A percentile compares a stretch with the other conserved stretches of the same genome.
phyloP scores from a whole-genome alignment of 2,329 filamentous ascomycete species.

The Ophiostoma ulmi region DNA sequence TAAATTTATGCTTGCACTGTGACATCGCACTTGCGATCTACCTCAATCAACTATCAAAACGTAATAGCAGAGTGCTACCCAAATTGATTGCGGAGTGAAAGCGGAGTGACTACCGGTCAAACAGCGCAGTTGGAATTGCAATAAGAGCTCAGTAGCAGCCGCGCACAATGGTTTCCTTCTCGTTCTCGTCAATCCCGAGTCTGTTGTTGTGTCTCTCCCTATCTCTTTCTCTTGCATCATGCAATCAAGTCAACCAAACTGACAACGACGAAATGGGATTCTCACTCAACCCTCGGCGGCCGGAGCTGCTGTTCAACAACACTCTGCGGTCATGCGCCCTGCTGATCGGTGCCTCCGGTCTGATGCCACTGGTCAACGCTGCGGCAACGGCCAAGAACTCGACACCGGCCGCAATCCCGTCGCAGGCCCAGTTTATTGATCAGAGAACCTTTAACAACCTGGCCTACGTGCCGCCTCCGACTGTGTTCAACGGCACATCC shows the following conservation, averaged over 20 bases:
- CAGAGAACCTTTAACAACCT: constrained; percentile 43
- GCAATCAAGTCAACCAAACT: not conserved
- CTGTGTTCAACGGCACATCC: constrained; percentile 34
- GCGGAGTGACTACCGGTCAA: not conserved
- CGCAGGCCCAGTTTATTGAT: constrained; percentile 41
- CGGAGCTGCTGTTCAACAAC: constrained; percentile 11
- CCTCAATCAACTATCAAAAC: not conserved
- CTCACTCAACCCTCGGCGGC: not conserved
- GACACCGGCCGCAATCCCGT: constrained; percentile 28
- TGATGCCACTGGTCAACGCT: not conserved
- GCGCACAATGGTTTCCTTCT: not conserved
- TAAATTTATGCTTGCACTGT: constrained; percentile 2
- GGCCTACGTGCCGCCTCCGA: constrained; percentile 38
- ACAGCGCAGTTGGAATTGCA: not conserved
- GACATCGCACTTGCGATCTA: not conserved
- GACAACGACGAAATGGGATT: not conserved
- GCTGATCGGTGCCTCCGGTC: not conserved
- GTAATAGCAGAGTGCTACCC: not conserved
- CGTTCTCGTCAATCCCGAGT: not conserved
- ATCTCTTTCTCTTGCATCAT: not conserved
- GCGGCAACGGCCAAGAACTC: not conserved
- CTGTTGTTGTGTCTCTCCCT: not conserved
- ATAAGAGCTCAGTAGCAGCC: not conserved
- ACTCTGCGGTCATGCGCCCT: constrained; percentile 7
- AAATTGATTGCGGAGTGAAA: not conserved